Evolutionary conservation across 306 rosid genomes (phyloP).

Genomic region (Vigna nakashimae): DNA sequence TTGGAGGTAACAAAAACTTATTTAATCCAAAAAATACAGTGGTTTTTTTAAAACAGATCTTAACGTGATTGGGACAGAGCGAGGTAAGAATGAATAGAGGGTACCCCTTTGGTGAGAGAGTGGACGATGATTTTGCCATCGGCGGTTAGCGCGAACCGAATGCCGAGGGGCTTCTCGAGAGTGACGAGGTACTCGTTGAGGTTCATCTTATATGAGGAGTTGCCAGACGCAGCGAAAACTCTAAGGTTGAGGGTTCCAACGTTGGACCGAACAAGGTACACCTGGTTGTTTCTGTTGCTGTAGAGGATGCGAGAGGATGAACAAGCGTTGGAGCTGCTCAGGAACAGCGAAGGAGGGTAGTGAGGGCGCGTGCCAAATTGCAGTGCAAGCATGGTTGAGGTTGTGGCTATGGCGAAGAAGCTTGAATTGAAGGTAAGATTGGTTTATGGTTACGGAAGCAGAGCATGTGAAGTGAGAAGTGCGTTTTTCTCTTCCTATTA

Average conservation of each 20-base stretch:
- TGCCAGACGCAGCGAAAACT: conserved; percentile 60
- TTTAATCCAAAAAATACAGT: too few species aligned
- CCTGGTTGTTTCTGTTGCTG: neutral
- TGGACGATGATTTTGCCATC: conserved; percentile 89
- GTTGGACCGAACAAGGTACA: conserved; percentile 37
- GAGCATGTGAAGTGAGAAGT: neutral
- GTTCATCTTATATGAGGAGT: conserved; percentile 68
- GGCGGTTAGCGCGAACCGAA: conserved; percentile 80
- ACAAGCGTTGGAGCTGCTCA: conserved; percentile 28
- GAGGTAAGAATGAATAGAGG: neutral
- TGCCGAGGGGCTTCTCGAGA: conserved; percentile 86
- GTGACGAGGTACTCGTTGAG: conserved; percentile 88
- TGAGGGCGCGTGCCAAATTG: conserved; percentile 50
- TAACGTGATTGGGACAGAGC: too few species aligned
- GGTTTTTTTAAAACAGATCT: neutral
- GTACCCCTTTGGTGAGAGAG: conserved; percentile 86
- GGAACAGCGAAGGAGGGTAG: conserved; percentile 30
- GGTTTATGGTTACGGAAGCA: neutral
- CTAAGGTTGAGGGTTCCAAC: conserved; percentile 43
- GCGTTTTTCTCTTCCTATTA: neutral
- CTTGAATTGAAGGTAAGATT: neutral
- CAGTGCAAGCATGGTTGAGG: conserved; percentile 58
- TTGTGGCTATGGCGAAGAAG: neutral
- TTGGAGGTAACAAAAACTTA: too few species aligned
- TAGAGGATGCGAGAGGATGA: conserved; percentile 45